Percentiles rank a stretch among this genome's conserved stretches.
These are phyloP conservation scores for Trichoderma lentiforme DNA, from an alignment of 2,329 filamentous ascomycete genomes.

Conservation along the genomic window DNA sequence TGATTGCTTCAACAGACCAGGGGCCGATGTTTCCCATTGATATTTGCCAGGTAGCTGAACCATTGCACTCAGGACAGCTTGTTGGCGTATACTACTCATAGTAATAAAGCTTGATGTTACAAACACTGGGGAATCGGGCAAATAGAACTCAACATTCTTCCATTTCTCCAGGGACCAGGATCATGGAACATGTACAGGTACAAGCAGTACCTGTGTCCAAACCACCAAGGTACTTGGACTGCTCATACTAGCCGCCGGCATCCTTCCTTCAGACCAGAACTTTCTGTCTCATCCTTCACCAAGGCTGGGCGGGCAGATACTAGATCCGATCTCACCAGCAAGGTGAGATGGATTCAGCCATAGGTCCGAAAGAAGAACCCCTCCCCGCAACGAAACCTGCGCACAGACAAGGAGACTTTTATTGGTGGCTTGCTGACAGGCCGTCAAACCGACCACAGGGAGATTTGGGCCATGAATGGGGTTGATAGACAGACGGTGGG, in stretches of 20 bases:
- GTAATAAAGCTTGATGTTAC: not conserved
- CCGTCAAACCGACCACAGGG: not conserved
- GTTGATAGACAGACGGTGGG: not conserved
- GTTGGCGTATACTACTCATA: not conserved
- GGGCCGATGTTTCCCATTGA: not conserved
- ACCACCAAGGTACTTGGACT: not conserved
- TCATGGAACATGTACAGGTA: not conserved
- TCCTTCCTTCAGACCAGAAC: not conserved
- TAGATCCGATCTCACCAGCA: not conserved
- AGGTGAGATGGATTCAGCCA: not conserved
- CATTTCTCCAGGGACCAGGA: not conserved
- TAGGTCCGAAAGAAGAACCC: not conserved
- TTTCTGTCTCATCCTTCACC: not conserved
- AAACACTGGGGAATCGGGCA: not conserved
- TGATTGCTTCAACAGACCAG: not conserved
- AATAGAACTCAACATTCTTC: not conserved
- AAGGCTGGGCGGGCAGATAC: not conserved
- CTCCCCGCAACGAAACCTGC: not conserved
- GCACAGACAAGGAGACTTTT: not conserved
- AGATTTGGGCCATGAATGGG: not conserved
- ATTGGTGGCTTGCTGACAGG: conserved; percentile 12
- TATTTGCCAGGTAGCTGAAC: not conserved
- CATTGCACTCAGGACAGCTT: not conserved
- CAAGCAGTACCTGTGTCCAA: not conserved
- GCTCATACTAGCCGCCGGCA: not conserved